Conservation (phyloP, 1,139 yeast genomes). For the Kodamaea plutei region DNA sequence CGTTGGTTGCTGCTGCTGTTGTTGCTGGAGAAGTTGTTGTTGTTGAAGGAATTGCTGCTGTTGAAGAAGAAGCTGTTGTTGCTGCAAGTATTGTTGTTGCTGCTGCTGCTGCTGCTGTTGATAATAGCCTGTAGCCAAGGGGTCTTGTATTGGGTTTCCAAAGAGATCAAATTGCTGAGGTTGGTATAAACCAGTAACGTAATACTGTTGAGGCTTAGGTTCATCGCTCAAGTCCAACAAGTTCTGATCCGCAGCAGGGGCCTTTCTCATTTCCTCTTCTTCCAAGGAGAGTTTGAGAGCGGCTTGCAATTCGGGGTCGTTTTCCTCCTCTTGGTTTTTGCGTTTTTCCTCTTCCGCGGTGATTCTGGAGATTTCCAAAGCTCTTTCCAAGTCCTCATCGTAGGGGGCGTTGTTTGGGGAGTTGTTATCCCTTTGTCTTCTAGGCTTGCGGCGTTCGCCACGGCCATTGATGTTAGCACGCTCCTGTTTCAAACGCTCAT, state of each 20-base stretch:
- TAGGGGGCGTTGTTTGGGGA: slow-evolving; percentile 42
- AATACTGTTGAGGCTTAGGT: slow-evolving; percentile 25
- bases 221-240: slow-evolving; percentile 52
- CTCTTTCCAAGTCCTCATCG: slow-evolving; percentile 81
- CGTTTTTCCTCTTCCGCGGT: slow-evolving; percentile 79
- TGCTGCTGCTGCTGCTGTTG: slow-evolving; percentile 11
- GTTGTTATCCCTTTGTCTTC: slow-evolving; percentile 11
- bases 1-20: slow-evolving; percentile 33
- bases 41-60: slow-evolving; percentile 18
- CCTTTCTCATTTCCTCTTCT: slow-evolving; percentile 76
- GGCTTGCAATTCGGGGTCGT: slow-evolving; percentile 70
- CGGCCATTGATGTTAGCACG: slow-evolving; percentile 43
- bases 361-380: slow-evolving; percentile 73
- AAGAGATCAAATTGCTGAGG: slow-evolving; percentile 57
- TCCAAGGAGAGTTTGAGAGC: slow-evolving; percentile 83
- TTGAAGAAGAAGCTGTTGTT: slow-evolving; percentile 22
- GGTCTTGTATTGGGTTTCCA: slow-evolving; percentile 68
- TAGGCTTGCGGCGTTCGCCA: slow-evolving; percentile 24
- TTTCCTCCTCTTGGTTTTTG: slow-evolving; percentile 33
- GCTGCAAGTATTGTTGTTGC: slow-evolving; percentile 17
- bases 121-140: slow-evolving; percentile 52
- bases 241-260: slow-evolving; percentile 46
- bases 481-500: slow-evolving; percentile 76
- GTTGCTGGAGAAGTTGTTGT: slow-evolving; percentile 23
- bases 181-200: slow-evolving; percentile 31